A percentile compares a stretch with the other conserved stretches of the same genome.
phyloP scores from a whole-genome alignment of 2,329 filamentous ascomycete species.

The Nannizziopsis barbatae region DNA sequence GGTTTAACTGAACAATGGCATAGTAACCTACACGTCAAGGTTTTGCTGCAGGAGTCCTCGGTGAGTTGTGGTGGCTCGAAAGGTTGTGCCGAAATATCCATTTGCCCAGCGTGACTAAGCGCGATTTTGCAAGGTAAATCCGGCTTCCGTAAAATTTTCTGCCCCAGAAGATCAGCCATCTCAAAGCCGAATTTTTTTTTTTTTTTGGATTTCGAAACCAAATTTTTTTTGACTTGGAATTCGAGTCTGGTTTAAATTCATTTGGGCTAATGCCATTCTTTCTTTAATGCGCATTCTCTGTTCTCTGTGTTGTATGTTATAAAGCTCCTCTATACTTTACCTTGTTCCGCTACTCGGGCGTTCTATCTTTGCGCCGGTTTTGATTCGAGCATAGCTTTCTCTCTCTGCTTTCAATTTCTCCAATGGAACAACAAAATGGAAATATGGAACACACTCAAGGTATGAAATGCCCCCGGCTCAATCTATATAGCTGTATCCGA shows the following conservation, averaged over 20 bases:
- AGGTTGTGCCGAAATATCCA: conserved; percentile 6
- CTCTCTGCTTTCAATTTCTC: conserved; percentile 11
- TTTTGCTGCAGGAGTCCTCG: conserved; percentile 4
- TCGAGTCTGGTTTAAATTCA: background rate
- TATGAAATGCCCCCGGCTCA: conserved; percentile 15
- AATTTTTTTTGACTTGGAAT: background rate
- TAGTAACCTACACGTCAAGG: conserved; percentile 6
- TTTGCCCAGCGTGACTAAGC: conserved; percentile 6
- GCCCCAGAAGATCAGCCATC: conserved; percentile 17
- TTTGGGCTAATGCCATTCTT: too few species aligned
- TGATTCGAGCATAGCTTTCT: conserved; percentile 6
- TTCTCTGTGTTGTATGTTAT: background rate
- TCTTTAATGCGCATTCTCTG: too few species aligned
- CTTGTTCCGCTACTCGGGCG: background rate
- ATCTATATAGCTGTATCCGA: background rate
- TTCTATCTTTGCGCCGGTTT: conserved; percentile 6
- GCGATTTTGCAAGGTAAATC: conserved; percentile 28
- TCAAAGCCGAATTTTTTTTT: conserved; percentile 18
- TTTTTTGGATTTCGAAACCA: conserved; percentile 7
- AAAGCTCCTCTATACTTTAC: background rate
- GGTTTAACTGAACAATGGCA: background rate
- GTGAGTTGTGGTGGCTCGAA: background rate
- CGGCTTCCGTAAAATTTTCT: conserved; percentile 37
- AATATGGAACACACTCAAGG: conserved; percentile 33
- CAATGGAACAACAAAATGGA: conserved; percentile 34